Evolutionary conservation across 306 rosid species (phyloP).

Genomic region (Alnus glutinosa): DNA sequence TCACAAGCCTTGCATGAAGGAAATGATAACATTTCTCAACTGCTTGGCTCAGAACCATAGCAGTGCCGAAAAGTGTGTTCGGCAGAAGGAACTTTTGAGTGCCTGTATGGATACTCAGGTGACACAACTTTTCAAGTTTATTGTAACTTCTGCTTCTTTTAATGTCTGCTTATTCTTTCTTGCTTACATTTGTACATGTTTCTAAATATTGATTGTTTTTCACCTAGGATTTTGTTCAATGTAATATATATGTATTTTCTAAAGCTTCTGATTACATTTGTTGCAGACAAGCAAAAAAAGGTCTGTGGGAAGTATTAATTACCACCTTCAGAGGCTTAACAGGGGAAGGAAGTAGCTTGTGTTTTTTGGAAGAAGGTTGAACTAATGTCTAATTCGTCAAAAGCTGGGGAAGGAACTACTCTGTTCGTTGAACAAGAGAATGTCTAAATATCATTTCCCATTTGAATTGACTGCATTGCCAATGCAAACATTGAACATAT

Average conservation of each 20-base stretch:
- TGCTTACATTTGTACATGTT: background rate
- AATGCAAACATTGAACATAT: background rate
- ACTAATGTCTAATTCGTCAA: constrained; percentile 4
- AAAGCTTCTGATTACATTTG: constrained; percentile 21
- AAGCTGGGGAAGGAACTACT: constrained; percentile 9
- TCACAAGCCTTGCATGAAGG: constrained; percentile 92
- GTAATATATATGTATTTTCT: background rate
- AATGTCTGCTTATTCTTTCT: background rate
- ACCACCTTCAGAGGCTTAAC: constrained; percentile 86
- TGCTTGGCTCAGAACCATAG: constrained; percentile 59
- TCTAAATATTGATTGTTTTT: background rate
- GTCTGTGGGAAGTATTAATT: constrained; percentile 84
- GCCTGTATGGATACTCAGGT: constrained; percentile 84
- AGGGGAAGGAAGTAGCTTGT: constrained; percentile 71
- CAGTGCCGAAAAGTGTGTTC: constrained; percentile 45
- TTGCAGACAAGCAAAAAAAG: constrained; percentile 65
- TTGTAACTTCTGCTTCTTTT: constrained; percentile 16
- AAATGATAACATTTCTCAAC: constrained; percentile 72
- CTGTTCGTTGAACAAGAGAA: constrained; percentile 27
- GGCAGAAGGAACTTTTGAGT: constrained; percentile 59
- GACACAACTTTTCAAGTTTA: constrained; percentile 20
- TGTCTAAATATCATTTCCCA: constrained; percentile 12
- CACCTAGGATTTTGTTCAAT: constrained; percentile 3
- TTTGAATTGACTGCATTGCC: background rate
- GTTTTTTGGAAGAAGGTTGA: constrained; percentile 13